Percentiles rank a stretch among this genome's conserved stretches.
Evolutionary conservation across 129 eudicot species (phyloP).

Genomic region (Saposhnikovia divaricata): DNA sequence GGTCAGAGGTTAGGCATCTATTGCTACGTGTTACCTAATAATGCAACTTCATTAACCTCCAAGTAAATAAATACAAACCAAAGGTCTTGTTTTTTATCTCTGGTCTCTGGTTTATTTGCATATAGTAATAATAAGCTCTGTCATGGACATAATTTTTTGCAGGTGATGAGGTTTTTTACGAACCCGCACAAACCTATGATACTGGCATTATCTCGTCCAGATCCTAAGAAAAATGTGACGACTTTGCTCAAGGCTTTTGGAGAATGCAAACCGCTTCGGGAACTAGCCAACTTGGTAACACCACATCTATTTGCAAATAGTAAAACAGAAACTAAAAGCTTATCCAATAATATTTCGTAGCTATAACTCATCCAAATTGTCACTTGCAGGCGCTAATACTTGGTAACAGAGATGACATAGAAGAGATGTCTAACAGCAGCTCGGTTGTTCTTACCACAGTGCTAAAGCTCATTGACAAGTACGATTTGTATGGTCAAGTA

Average conservation of each 20-base stretch:
- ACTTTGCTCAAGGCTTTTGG: slow-evolving; percentile 81
- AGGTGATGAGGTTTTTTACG: slow-evolving; percentile 72
- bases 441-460: slow-evolving; percentile 68
- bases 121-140: not conserved
- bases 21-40: not conserved
- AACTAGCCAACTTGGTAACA: slow-evolving; percentile 73
- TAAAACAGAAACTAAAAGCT: not conserved
- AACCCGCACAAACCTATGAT: slow-evolving; percentile 91
- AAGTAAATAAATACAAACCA: not conserved
- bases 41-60: too few species aligned
- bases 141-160: slow-evolving; percentile 21
- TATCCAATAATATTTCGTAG: not conserved
- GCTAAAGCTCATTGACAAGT: slow-evolving; percentile 66
- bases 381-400: slow-evolving; percentile 62
- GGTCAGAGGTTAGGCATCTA: slow-evolving; percentile 61
- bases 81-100: not conserved
- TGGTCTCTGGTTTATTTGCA: not conserved
- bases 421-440: slow-evolving; percentile 69
- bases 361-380: slow-evolving; percentile 10
- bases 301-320: slow-evolving; percentile 2
- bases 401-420: slow-evolving; percentile 77
- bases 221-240: slow-evolving; percentile 79
- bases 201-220: slow-evolving; percentile 78
- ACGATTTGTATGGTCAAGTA: slow-evolving; percentile 78
- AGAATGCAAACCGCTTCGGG: slow-evolving; percentile 68